phyloP scores from a whole-genome alignment of 257 asterid species.

The Thymus mandschuricus region DNA sequence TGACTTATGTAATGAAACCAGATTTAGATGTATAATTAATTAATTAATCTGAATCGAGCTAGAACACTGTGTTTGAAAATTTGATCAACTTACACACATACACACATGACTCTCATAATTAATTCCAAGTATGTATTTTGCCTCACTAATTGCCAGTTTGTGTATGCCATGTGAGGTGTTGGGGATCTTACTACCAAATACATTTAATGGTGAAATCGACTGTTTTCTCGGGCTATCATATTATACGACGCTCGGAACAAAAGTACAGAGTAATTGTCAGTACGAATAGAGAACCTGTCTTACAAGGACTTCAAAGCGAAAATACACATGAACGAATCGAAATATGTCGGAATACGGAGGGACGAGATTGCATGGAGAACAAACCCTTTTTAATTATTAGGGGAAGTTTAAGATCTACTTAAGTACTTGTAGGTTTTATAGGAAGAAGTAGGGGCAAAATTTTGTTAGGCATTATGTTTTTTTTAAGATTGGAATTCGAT shows the following conservation, averaged over 20 bases:
- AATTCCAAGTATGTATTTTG: neutral
- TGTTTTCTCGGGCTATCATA: slow-evolving; percentile 46
- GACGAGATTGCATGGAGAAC: neutral
- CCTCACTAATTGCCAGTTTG: slow-evolving; percentile 36
- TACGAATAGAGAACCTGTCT: too few relatives aligned
- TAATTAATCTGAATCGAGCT: slow-evolving; percentile 7
- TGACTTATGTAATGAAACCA: slow-evolving; percentile 41
- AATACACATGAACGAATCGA: too few relatives aligned
- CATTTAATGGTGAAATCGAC: slow-evolving; percentile 55
- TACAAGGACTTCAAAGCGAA: too few relatives aligned
- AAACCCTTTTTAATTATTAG: neutral
- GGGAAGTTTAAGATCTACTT: slow-evolving; percentile 12
- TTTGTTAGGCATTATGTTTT: slow-evolving; percentile 33
- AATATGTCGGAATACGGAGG: too few relatives aligned
- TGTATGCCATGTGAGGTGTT: slow-evolving; percentile 70
- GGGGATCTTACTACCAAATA: slow-evolving; percentile 41
- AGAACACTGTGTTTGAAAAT: slow-evolving; percentile 27
- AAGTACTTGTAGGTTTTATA: neutral
- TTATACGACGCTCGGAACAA: neutral
- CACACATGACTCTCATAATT: slow-evolving; percentile 14
- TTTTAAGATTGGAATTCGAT: slow-evolving; percentile 28
- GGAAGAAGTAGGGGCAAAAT: slow-evolving; percentile 37
- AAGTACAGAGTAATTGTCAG: too few relatives aligned
- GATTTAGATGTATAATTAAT: slow-evolving; percentile 8
- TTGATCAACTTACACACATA: slow-evolving; percentile 2